phyloP scores from a whole-genome alignment of 495 filamentous ascomycete genomes.

The Hyphodiscus hymeniophilus region DNA sequence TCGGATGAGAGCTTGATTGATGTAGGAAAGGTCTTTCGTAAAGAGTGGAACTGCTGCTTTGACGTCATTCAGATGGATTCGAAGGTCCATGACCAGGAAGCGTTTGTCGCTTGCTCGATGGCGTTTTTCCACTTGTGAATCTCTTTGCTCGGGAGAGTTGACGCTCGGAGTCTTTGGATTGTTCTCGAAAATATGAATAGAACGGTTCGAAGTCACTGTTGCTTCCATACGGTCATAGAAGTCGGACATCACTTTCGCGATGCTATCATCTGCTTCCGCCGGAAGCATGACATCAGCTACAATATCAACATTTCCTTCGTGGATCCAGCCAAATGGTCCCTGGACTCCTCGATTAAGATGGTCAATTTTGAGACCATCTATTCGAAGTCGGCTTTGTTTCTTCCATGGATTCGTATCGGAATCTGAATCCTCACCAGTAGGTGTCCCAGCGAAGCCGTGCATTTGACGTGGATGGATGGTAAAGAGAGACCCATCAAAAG shows the following conservation, averaged over 20 bases:
- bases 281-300: slow-evolving; percentile 93
- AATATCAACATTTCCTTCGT: slow-evolving; percentile 93
- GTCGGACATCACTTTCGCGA: slow-evolving; percentile 85
- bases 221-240: slow-evolving; percentile 93
- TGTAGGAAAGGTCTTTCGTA: slow-evolving; percentile 79
- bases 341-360: slow-evolving; percentile 91
- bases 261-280: slow-evolving; percentile 71
- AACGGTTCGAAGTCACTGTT: slow-evolving; percentile 69
- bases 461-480: slow-evolving; percentile 92
- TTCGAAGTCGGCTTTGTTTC: slow-evolving; percentile 82
- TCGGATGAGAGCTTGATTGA: slow-evolving; percentile 88
- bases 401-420: slow-evolving; percentile 63
- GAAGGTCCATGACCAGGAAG: slow-evolving; percentile 82
- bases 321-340: slow-evolving; percentile 95
- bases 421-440: slow-evolving; percentile 35
- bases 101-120: slow-evolving; percentile 45
- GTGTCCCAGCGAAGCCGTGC: slow-evolving; percentile 56
- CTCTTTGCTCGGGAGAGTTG: slow-evolving; percentile 16
- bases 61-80: slow-evolving; percentile 85
- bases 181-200: slow-evolving; percentile 37
- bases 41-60: slow-evolving; percentile 88
- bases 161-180: slow-evolving; percentile 16
- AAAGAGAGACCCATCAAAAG: slow-evolving; percentile 91
- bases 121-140: slow-evolving; percentile 12
- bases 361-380: slow-evolving; percentile 90